A percentile compares a stretch with the other conserved stretches of the same genome.
phyloP scores from a whole-genome alignment of 1,139 yeast genomes.

The Scheffersomyces illinoinensis region DNA sequence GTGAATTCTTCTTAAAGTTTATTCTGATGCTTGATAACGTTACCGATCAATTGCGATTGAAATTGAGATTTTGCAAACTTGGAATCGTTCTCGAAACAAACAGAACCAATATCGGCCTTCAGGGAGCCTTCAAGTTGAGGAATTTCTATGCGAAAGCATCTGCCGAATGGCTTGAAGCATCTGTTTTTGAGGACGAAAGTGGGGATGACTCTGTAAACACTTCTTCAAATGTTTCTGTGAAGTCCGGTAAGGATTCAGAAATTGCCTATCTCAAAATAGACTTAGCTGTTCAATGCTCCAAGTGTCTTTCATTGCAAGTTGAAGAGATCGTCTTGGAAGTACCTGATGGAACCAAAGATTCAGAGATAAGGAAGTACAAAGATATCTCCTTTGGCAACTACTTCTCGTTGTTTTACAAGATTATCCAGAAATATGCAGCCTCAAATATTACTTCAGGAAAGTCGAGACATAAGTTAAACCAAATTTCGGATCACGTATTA shows the following conservation, averaged over 20 bases:
- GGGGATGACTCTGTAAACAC: neutral
- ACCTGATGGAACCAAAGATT: slow-evolving; percentile 59
- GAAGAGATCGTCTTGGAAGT: slow-evolving; percentile 60
- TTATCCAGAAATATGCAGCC: slow-evolving; percentile 60
- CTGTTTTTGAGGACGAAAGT: slow-evolving; percentile 32
- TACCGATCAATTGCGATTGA: slow-evolving; percentile 47
- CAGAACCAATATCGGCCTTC: slow-evolving; percentile 37
- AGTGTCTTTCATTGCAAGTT: slow-evolving; percentile 55
- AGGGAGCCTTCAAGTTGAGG: slow-evolving; percentile 60
- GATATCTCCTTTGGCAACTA: slow-evolving; percentile 69
- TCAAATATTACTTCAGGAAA: slow-evolving; percentile 23
- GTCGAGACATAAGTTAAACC: slow-evolving; percentile 53
- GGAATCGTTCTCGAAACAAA: slow-evolving; percentile 49
- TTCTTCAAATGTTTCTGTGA: slow-evolving; percentile 2
- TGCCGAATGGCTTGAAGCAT: slow-evolving; percentile 69
- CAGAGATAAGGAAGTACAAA: slow-evolving; percentile 58
- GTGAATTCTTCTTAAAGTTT: slow-evolving; percentile 32
- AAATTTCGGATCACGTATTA: slow-evolving; percentile 66
- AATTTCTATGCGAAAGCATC: slow-evolving; percentile 60
- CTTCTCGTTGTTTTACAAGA: slow-evolving; percentile 69
- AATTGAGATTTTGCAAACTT: slow-evolving; percentile 60
- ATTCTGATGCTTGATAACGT: slow-evolving; percentile 34
- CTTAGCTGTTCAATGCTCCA: slow-evolving; percentile 65
- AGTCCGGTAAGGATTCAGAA: slow-evolving; percentile 35
- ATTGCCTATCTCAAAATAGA: slow-evolving; percentile 59